These are phyloP conservation scores for Peronospora destructor DNA, from an alignment of 352 stramenopile species.

Conservation along the genomic window DNA sequence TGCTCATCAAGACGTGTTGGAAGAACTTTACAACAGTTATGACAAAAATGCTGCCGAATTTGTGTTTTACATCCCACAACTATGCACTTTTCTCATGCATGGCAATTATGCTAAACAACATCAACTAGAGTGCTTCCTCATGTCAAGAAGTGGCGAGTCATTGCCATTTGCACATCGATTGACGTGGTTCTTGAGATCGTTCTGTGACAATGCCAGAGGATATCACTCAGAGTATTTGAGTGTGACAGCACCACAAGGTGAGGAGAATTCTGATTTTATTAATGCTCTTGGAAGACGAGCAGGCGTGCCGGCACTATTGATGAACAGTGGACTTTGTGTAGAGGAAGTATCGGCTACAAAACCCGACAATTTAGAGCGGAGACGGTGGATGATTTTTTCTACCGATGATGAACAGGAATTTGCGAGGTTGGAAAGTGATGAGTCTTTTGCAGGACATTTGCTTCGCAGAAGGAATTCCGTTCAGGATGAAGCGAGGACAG, in stretches of 20 bases:
- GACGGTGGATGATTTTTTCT: conserved; percentile 50
- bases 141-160: conserved; percentile 72
- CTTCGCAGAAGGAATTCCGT: conserved; percentile 41
- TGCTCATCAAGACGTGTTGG: conserved; percentile 76
- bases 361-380: conserved; percentile 43
- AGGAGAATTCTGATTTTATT: conserved; percentile 60
- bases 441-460: conserved; percentile 52
- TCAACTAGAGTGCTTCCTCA: conserved; percentile 80
- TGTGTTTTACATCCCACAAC: conserved; percentile 87
- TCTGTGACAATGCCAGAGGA: conserved; percentile 51
- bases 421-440: conserved; percentile 31
- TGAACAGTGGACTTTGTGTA: conserved; percentile 63
- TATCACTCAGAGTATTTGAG: conserved; percentile 78
- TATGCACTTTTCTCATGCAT: conserved; percentile 82
- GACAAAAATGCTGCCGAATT: conserved; percentile 58
- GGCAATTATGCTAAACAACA: conserved; percentile 81
- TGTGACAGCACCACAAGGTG: conserved; percentile 42
- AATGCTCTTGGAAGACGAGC: conserved; percentile 57
- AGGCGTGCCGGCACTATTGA: conserved; percentile 61
- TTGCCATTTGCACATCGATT: conserved; percentile 82
- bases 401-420: conserved; percentile 48
- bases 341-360: conserved; percentile 51
- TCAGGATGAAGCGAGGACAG: conserved; percentile 48
- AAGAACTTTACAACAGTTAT: conserved; percentile 65
- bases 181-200: conserved; percentile 86